Percentiles rank a stretch among this genome's conserved stretches.
Conservation (phyloP, 768 basidiomycete species). For the Phallus indusiatus region DNA sequence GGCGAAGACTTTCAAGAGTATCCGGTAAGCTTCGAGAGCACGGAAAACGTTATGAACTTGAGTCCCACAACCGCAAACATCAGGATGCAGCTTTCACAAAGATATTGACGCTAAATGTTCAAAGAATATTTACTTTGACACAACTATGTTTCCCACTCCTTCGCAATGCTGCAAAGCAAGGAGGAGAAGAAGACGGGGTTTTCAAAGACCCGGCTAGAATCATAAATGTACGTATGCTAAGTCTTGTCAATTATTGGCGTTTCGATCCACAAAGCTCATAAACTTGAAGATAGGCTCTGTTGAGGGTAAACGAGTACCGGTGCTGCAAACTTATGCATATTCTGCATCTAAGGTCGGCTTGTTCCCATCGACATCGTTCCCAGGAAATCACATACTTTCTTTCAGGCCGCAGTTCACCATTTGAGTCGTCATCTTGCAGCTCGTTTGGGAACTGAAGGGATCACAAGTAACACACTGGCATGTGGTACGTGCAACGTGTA, state of each 20-base stretch:
- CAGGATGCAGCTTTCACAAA: conserved; percentile 52
- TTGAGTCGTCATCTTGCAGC: conserved; percentile 48
- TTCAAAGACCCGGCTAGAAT: conserved; percentile 45
- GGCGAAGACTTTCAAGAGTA: conserved; percentile 36
- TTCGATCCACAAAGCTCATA: not conserved
- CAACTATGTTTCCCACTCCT: conserved; percentile 53
- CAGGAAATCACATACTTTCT: not conserved
- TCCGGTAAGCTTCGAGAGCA: conserved; percentile 25
- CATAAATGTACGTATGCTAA: conserved; percentile 41
- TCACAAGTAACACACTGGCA: conserved; percentile 55
- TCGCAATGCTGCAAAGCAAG: conserved; percentile 32
- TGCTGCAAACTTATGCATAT: conserved; percentile 56
- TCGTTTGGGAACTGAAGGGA: conserved; percentile 45
- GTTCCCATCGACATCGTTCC: not conserved
- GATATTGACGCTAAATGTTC: conserved; percentile 51
- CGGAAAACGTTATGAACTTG: conserved; percentile 2
- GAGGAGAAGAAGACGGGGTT: conserved; percentile 26
- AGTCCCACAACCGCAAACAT: not conserved
- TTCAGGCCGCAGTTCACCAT: conserved; percentile 46
- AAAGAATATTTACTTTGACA: conserved; percentile 54
- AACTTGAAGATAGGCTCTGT: conserved; percentile 50
- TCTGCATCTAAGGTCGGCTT: conserved; percentile 42
- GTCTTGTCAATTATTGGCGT: not conserved
- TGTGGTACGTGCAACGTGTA: conserved; percentile 30
- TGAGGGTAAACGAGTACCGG: conserved; percentile 44